These are phyloP conservation scores for Cyberlindnera sargentensis DNA, from an alignment of 805 yeast genomes.

Conservation along the genomic window DNA sequence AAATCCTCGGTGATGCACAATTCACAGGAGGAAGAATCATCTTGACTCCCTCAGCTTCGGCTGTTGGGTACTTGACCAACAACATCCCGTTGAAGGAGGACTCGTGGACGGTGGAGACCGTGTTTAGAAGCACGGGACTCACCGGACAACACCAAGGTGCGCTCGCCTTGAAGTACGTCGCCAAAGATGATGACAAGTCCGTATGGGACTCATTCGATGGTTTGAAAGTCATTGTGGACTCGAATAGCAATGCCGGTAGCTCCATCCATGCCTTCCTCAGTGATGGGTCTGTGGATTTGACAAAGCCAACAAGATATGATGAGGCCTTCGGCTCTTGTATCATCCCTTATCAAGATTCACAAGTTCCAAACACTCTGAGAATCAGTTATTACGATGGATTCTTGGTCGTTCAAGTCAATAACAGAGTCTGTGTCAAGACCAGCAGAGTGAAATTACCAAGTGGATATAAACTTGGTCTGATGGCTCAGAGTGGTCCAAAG, in stretches of 20 bases:
- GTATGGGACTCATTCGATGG: slow-evolving; percentile 61
- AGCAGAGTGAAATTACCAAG: slow-evolving; percentile 42
- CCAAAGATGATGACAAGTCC: slow-evolving; percentile 25
- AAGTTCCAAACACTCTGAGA: slow-evolving; percentile 65
- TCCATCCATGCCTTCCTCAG: slow-evolving; percentile 52
- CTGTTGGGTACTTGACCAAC: slow-evolving; percentile 43
- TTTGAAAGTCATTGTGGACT: slow-evolving; percentile 52
- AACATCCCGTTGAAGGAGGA: slow-evolving; percentile 23
- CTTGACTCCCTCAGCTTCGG: slow-evolving; percentile 36
- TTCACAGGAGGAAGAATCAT: slow-evolving; percentile 48
- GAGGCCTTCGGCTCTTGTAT: slow-evolving; percentile 47
- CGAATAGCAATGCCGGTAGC: slow-evolving; percentile 37
- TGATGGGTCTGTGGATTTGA: slow-evolving; percentile 44
- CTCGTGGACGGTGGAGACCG: slow-evolving; percentile 53
- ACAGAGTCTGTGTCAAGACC: slow-evolving; percentile 63
- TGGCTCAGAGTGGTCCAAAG: slow-evolving; percentile 38
- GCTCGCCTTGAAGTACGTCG: slow-evolving; percentile 34
- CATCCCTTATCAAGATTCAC: slow-evolving; percentile 56
- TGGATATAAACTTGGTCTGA: slow-evolving; percentile 43
- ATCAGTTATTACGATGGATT: slow-evolving; percentile 46
- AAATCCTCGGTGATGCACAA: slow-evolving; percentile 29
- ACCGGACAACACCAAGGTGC: slow-evolving; percentile 48
- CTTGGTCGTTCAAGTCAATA: slow-evolving; percentile 65
- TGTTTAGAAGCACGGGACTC: slow-evolving; percentile 55
- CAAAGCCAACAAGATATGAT: slow-evolving; percentile 21